These are phyloP conservation scores for Colletotrichum karsti DNA, from an alignment of 2,329 filamentous ascomycete species.

Conservation along the genomic window DNA sequence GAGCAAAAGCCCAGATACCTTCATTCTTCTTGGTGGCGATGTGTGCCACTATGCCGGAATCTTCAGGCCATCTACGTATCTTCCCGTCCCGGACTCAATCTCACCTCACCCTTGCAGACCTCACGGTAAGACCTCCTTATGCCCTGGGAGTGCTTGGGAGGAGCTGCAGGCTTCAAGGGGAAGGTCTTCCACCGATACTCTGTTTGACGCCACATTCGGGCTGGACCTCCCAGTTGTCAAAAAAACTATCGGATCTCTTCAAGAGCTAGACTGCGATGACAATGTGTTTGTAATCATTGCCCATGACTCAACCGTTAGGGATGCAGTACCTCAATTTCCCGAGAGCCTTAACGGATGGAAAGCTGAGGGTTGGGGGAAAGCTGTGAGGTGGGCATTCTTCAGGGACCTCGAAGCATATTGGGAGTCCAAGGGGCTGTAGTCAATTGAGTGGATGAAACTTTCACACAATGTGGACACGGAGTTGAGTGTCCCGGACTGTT, in stretches of 20 bases:
- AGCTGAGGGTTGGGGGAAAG: conserved; percentile 32
- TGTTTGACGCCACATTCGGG: conserved; percentile 35
- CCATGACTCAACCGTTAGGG: conserved; percentile 33
- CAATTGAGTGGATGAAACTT: no score
- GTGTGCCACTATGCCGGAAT: conserved; percentile 48
- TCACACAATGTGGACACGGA: no score
- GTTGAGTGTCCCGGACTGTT: not conserved
- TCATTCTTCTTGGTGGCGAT: conserved; percentile 52
- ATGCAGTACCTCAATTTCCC: conserved; percentile 33
- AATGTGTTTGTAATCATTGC: conserved; percentile 35
- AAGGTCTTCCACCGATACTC: conserved; percentile 30
- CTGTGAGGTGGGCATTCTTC: conserved; percentile 32
- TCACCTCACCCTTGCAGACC: conserved; percentile 32
- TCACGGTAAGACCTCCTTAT: conserved; percentile 9
- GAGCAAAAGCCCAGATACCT: conserved; percentile 40
- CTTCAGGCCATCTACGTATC: conserved; percentile 43
- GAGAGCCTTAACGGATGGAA: conserved; percentile 34
- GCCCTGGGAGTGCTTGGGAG: conserved; percentile 32
- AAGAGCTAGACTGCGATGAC: conserved; percentile 33
- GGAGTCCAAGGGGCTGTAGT: not conserved
- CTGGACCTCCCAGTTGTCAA: conserved; percentile 32
- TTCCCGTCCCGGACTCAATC: conserved; percentile 42
- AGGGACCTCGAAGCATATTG: conserved; percentile 29
- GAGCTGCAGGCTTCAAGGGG: conserved; percentile 33
- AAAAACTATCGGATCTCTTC: conserved; percentile 29